Evolutionary conservation across 129 eudicot genomes (phyloP), one percentile per base, ranked within the genome.

Genomic region (Flaveria ramosissima): DNA sequence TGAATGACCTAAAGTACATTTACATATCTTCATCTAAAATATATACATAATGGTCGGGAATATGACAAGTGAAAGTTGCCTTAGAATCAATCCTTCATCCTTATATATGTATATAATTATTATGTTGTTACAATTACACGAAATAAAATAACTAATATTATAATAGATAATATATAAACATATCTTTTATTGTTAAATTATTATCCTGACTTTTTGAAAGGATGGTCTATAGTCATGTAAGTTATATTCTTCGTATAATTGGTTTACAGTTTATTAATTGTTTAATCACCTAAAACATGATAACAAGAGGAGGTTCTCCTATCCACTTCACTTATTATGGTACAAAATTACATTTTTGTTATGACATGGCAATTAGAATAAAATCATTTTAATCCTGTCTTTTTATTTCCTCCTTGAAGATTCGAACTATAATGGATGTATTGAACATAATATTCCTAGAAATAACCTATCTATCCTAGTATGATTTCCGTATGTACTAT

Each of bases 161-260:
- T 41, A 20, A 68, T 6, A 43, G 41, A 36, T 36, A 63, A 68
- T 13, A 6, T 46, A 7, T 23, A 6, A 1, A 47, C 3, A 45
- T 45, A 45, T 2, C 41, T 36, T 36, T 36, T 36, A 36, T 17
- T 17, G 16, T 39, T 6, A 66, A 39, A 36, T 56, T 7, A 56
- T 1, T 41, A 8, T 59, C 20, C 20, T 59, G 3, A 23, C 65
- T 59, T 21, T 67, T 6, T 9, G 16, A 5, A 53, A 56, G 67
- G n/a, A 3, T 43, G 52, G 47, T 43, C 59, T 70, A 17, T 48
- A 67, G 81, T 59, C 65, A 2, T 59, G 41, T 5, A 26, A 27
- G 57, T 78, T 57, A 78, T 70, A 57, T 70, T 78, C 76, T 27
- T 43, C 48, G 30, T 43, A 41, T 78, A 27, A 70, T 70, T 56